Evolutionary conservation across 2,329 filamentous ascomycete genomes (phyloP).

Genomic region (Aureobasidium sp.): DNA sequence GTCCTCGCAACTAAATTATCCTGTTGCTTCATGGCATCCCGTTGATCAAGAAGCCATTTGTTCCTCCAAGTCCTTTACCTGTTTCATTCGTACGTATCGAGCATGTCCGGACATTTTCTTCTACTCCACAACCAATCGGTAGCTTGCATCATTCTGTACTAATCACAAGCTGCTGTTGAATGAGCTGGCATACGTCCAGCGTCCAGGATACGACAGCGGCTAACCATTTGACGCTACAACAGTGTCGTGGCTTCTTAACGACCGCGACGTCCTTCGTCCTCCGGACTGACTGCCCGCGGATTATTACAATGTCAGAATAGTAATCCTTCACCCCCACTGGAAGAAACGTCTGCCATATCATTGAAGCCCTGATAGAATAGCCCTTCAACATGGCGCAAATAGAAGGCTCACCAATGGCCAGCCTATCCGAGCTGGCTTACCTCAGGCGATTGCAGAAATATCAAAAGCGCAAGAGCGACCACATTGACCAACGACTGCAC

Average conservation of each 20-base stretch:
- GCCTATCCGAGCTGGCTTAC: slow-evolving; percentile 67
- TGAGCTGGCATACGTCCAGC: slow-evolving; percentile 31
- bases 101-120: not conserved
- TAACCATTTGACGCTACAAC: slow-evolving; percentile 28
- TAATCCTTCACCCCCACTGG: slow-evolving; percentile 5
- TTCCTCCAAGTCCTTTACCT: not conserved
- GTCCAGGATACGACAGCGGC: slow-evolving; percentile 24
- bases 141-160: slow-evolving; percentile 7
- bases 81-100: not conserved
- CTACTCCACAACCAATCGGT: slow-evolving; percentile 6
- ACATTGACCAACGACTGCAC: slow-evolving; percentile 66
- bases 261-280: slow-evolving; percentile 21
- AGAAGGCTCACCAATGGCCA: not conserved
- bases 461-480: slow-evolving; percentile 71
- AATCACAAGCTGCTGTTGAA: slow-evolving; percentile 16
- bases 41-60: slow-evolving; percentile 8
- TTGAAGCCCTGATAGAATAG: slow-evolving; percentile 15
- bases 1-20: not conserved
- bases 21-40: not conserved
- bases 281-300: slow-evolving; percentile 18
- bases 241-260: slow-evolving; percentile 25
- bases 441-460: slow-evolving; percentile 71
- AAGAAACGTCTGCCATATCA: slow-evolving; percentile 14
- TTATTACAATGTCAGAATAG: slow-evolving; percentile 22
- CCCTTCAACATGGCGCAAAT: slow-evolving; percentile 15